These are phyloP conservation scores for Silene conica DNA, from an alignment of 148 eudicot genomes.

Conservation along the genomic window DNA sequence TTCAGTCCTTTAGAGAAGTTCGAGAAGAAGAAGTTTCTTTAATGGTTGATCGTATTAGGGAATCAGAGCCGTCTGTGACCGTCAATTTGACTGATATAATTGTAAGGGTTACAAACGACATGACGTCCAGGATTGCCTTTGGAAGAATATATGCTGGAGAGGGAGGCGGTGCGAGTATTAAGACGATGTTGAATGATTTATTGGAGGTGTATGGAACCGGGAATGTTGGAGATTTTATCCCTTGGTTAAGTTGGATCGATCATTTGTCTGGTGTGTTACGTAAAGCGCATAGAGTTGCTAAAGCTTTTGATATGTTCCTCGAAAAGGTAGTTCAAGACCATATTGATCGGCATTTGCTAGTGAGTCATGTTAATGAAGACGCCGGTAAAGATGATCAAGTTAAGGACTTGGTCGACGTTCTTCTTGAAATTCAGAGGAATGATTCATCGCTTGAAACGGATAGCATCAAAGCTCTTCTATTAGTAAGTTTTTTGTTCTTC, in stretches of 20 bases:
- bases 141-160: constrained; percentile 2
- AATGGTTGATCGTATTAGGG: neutral
- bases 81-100: neutral
- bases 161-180: neutral
- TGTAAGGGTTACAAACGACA: neutral
- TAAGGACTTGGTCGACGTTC: neutral
- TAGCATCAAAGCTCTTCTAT: too few relatives aligned
- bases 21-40: neutral
- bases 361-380: too few relatives aligned
- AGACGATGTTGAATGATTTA: constrained; percentile 8
- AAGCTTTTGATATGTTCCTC: constrained; percentile 31
- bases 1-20: neutral
- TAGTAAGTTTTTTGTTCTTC: too few relatives aligned
- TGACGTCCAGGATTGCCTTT: neutral
- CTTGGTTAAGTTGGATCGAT: constrained; percentile 41
- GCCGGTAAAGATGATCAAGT: neutral
- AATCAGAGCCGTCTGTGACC: neutral
- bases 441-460: neutral
- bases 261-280: constrained; percentile 23
- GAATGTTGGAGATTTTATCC: constrained; percentile 32
- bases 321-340: constrained; percentile 26
- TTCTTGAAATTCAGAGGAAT: neutral
- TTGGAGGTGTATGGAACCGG: constrained; percentile 20
- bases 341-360: too few relatives aligned
- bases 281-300: constrained; percentile 24